A percentile compares a stretch with the other conserved stretches of the same genome.
These are phyloP conservation scores for Annona cherimola DNA, from an alignment of 164 flowering plant genomes.

Conservation along the genomic window DNA sequence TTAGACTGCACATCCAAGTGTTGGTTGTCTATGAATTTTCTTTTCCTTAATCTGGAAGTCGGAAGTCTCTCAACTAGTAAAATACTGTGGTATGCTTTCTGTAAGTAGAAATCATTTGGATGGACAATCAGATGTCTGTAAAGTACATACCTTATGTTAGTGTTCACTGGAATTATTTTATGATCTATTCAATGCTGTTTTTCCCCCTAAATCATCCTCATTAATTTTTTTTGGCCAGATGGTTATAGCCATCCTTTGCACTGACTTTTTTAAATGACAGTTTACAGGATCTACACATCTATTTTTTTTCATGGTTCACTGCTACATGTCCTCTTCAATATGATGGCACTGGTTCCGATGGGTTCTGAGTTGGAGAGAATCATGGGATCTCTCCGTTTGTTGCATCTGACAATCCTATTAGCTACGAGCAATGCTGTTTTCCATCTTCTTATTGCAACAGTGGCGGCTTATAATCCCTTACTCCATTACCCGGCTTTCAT, in stretches of 20 bases:
- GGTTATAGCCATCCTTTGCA: neutral
- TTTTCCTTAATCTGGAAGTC: no score
- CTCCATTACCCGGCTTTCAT: conserved; percentile 31
- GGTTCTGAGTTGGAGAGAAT: conserved; percentile 96
- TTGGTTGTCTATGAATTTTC: neutral
- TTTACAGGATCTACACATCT: conserved; percentile 81
- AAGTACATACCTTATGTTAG: neutral
- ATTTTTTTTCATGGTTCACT: conserved; percentile 83
- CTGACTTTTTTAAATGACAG: conserved; percentile 35
- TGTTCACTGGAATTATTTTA: neutral
- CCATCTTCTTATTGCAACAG: conserved; percentile 65
- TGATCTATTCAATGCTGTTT: neutral
- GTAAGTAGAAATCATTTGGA: no score
- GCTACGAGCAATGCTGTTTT: conserved; percentile 80
- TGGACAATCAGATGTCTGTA: neutral
- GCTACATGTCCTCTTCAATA: conserved; percentile 89
- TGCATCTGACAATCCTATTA: conserved; percentile 52
- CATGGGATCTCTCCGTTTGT: conserved; percentile 89
- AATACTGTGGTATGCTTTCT: no score
- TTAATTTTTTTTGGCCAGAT: neutral
- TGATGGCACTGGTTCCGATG: conserved; percentile 92
- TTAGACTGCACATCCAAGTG: neutral
- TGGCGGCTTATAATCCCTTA: conserved; percentile 67
- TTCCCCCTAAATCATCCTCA: neutral
- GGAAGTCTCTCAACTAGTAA: no score